A percentile compares a stretch with the other conserved stretches of the same genome.
Evolutionary conservation across 148 eudicot genomes (phyloP).

Genomic region (Chenopodium formosanum): DNA sequence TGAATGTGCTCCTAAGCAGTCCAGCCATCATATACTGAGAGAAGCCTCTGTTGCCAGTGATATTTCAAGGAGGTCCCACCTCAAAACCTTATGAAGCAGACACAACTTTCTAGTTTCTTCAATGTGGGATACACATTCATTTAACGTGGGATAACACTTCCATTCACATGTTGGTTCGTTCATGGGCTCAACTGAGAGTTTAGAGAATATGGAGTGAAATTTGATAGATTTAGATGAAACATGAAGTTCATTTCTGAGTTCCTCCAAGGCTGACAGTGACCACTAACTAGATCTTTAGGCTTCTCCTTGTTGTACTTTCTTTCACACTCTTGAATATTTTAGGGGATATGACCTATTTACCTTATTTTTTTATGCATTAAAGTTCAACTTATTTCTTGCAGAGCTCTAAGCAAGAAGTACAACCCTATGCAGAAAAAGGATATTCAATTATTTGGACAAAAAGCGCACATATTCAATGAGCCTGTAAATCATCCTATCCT

Average conservation of each 20-base stretch:
- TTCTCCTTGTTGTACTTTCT: background rate
- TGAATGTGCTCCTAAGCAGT: background rate
- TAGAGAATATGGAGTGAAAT: background rate
- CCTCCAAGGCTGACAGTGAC: background rate
- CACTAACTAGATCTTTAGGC: background rate
- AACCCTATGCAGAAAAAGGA: background rate
- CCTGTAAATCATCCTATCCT: slow-evolving; percentile 3
- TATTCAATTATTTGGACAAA: slow-evolving; percentile 10
- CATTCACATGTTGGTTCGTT: too few species aligned
- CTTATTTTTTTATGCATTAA: too few species aligned
- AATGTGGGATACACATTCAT: too few species aligned
- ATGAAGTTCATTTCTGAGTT: background rate
- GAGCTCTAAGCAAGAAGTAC: slow-evolving; percentile 17
- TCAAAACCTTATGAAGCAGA: too few species aligned
- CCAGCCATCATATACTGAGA: background rate
- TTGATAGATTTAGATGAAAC: background rate
- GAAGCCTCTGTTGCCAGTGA: background rate
- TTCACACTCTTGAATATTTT: background rate
- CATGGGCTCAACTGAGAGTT: background rate
- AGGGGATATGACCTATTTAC: background rate
- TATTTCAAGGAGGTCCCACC: too few species aligned
- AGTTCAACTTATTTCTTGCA: slow-evolving; percentile 12
- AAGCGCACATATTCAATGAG: slow-evolving; percentile 11
- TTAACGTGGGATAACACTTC: too few species aligned
- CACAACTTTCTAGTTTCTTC: too few species aligned